A percentile compares a stretch with the other conserved stretches of the same genome.
phyloP scores from a whole-genome alignment of 352 stramenopile genomes.

The Phytophthora parvispora region DNA sequence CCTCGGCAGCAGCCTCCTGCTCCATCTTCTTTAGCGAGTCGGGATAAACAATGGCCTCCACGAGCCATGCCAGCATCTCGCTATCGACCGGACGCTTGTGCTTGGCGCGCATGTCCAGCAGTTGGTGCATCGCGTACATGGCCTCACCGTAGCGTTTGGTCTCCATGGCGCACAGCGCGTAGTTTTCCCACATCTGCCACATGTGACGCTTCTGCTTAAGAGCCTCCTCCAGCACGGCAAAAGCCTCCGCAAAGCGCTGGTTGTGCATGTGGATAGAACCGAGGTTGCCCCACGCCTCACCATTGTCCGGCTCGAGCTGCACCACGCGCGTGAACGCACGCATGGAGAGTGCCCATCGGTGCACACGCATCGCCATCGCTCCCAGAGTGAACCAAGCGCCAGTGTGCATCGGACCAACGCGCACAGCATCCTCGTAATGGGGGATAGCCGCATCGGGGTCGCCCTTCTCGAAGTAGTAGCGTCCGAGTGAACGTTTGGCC shows the following conservation, averaged over 20 bases:
- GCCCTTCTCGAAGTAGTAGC: slow-evolving; percentile 91
- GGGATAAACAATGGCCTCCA: slow-evolving; percentile 82
- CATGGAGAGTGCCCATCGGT: slow-evolving; percentile 90
- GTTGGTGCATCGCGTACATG: slow-evolving; percentile 88
- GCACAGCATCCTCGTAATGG: slow-evolving; percentile 88
- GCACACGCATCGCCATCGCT: slow-evolving; percentile 90
- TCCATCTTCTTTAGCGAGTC: slow-evolving; percentile 55
- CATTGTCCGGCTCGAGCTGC: slow-evolving; percentile 95
- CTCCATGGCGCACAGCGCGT: slow-evolving; percentile 82
- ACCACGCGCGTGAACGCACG: slow-evolving; percentile 94
- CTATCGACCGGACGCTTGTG: slow-evolving; percentile 83
- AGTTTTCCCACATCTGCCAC: slow-evolving; percentile 97
- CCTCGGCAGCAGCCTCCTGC: slow-evolving; percentile 42
- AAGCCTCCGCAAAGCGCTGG: slow-evolving; percentile 80
- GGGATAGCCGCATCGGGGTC: slow-evolving; percentile 80
- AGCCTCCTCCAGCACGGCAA: slow-evolving; percentile 85
- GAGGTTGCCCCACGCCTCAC: slow-evolving; percentile 97
- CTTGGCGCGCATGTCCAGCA: slow-evolving; percentile 83
- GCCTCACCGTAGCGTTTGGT: slow-evolving; percentile 77
- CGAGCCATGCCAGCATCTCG: slow-evolving; percentile 85
- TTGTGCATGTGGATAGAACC: slow-evolving; percentile 94
- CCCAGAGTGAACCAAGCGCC: slow-evolving; percentile 95
- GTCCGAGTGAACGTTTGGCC: slow-evolving; percentile 92
- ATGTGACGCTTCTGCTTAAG: slow-evolving; percentile 93
- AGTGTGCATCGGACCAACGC: slow-evolving; percentile 92